Conservation (phyloP, 169 alveolate species). For the Eimeria zaria region DNA sequence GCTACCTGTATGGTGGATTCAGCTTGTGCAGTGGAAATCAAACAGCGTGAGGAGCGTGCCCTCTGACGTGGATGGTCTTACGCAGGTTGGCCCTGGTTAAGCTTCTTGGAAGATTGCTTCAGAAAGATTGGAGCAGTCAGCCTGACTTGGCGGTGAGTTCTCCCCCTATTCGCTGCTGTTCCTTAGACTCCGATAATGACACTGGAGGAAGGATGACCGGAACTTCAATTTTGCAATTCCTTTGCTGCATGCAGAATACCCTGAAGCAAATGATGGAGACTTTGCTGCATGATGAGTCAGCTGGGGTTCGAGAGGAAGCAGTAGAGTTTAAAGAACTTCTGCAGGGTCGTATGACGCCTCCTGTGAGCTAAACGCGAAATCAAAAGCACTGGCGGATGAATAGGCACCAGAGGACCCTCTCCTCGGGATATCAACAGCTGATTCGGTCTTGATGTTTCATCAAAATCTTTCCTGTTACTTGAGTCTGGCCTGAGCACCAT, state of each 20-base stretch:
- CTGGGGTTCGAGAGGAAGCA: constrained; percentile 63
- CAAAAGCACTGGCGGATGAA: background rate
- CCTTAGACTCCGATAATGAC: background rate
- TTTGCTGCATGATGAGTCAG: background rate
- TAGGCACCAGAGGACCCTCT: background rate
- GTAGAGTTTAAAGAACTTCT: background rate
- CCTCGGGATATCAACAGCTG: background rate
- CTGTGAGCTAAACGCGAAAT: background rate
- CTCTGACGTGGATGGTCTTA: background rate
- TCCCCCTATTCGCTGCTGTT: background rate
- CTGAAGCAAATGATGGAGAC: constrained; percentile 61
- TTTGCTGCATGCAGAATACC: background rate
- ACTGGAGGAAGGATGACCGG: background rate
- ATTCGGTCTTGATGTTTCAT: background rate
- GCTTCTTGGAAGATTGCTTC: constrained; percentile 18
- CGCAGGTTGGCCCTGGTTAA: constrained; percentile 67
- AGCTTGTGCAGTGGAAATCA: background rate
- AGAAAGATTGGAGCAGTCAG: background rate
- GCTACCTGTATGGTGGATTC: background rate
- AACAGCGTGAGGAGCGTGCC: background rate
- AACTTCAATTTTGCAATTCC: background rate
- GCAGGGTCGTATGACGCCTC: background rate
- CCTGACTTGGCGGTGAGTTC: constrained; percentile 10
- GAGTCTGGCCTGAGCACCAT: background rate
- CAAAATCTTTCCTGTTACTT: background rate